Evolutionary conservation across 1,284 basidiomycete genomes (phyloP), one percentile per base, ranked within the genome.

Genomic region (Thelephora terrestris): DNA sequence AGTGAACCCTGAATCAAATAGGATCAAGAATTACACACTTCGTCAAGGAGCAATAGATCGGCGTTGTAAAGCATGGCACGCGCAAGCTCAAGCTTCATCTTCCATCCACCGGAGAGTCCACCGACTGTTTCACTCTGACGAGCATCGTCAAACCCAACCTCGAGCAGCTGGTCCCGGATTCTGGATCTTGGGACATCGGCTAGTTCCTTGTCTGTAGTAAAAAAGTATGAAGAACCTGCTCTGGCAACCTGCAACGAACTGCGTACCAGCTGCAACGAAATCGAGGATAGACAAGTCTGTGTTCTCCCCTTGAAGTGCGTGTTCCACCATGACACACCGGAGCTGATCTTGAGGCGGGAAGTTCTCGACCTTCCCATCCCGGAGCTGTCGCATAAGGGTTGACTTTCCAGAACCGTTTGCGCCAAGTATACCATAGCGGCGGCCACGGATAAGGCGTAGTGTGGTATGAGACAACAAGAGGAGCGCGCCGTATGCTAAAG

Each of bases 1-100:
- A 59, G 43, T 49, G n/a, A 50, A 47, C 27, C 18, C 18, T 23
- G 16, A 39, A 29, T 37, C 20, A 23, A 38, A 47, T 20, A n/a
- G n/a, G n/a, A 35, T 52, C 35, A 48, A 39, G 21, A 46, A 17
- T 45, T 20, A 46, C 63, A 55, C 50, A 84, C 81, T 72, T 87
- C 85, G 64, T 93, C 91, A 47, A 98, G 80, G 48, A 98, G 75
- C 43, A 97, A 75, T 47, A 97, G 79, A 69, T 97, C 93, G 35
- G 94, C 96, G 60, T 93, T 90, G 70, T 94, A 94, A 47, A 96
- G 71, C 91, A 96, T 96, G n/a, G 93, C 93, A 58, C 91, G 74
- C 14, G 86, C 91, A 44, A 88, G 78, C 71, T 87, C 95, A 53
- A 92, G 79, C 73, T 92, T 91, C 95, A 99, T 99, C 75, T 99